Evolutionary conservation across 2,329 filamentous ascomycete species (phyloP).

Genomic region (Botrytis porri): DNA sequence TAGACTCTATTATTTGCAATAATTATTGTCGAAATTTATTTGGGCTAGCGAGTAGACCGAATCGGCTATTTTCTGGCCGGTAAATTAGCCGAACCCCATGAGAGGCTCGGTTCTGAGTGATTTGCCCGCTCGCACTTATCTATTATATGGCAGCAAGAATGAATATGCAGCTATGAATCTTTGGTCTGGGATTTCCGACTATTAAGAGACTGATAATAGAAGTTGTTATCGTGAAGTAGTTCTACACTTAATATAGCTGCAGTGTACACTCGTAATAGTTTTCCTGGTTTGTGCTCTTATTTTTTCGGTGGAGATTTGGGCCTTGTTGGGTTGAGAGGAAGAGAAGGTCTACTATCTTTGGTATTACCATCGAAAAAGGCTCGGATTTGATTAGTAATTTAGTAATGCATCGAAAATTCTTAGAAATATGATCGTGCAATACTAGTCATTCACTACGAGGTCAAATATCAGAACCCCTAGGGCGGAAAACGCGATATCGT

Average conservation of each 20-base stretch:
- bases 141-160: background rate
- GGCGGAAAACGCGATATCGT: background rate
- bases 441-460: background rate
- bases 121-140: background rate
- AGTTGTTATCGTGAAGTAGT: background rate
- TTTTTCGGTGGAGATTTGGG: background rate
- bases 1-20: too few species aligned
- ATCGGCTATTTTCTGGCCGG: background rate
- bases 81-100: background rate
- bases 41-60: background rate
- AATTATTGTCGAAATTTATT: rapidly evolving
- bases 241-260: background rate
- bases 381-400: background rate
- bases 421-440: background rate
- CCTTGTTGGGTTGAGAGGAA: background rate
- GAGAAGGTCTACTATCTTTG: background rate
- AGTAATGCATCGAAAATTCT: too few species aligned
- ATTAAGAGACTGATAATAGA: background rate
- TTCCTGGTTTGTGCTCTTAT: background rate
- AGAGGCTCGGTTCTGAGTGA: background rate
- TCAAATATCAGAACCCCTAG: too few species aligned
- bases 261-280: background rate
- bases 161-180: background rate
- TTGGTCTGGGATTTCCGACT: too few species aligned
- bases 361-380: background rate